Evolutionary conservation across 306 rosid species (phyloP).

Genomic region (Potentilla sterilis): DNA sequence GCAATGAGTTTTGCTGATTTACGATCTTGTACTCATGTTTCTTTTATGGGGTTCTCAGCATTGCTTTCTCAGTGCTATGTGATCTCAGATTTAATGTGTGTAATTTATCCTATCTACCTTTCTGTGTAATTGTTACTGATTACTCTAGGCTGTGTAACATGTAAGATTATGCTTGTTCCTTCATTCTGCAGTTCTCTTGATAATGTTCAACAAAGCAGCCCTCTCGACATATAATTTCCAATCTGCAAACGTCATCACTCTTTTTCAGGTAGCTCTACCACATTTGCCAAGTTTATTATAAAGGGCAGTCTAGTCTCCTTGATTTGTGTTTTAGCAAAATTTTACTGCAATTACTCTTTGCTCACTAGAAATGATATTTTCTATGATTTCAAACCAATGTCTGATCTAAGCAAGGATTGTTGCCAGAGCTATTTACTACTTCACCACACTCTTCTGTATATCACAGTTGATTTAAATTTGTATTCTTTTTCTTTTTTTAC

Average conservation of each 20-base stretch:
- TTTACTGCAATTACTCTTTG: not conserved
- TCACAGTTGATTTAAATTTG: not conserved
- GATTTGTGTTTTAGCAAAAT: not conserved
- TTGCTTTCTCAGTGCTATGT: conserved; percentile 1
- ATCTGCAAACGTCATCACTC: conserved; percentile 52
- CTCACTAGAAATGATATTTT: too few relatives aligned
- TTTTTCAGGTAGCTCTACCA: conserved; percentile 64
- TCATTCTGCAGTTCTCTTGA: conserved; percentile 54
- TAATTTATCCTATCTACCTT: not conserved
- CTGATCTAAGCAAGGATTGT: not conserved
- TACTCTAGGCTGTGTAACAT: conserved; percentile 7
- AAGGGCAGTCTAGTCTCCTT: not conserved
- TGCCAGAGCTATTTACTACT: not conserved
- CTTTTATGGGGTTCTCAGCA: not conserved
- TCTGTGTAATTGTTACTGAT: not conserved
- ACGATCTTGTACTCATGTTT: not conserved
- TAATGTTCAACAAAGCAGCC: conserved; percentile 77
- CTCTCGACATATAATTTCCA: conserved; percentile 67
- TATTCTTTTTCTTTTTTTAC: not conserved
- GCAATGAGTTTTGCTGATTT: not conserved
- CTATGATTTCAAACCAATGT: not conserved
- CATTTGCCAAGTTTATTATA: conserved; percentile 16
- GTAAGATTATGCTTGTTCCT: conserved; percentile 14
- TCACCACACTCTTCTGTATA: not conserved
- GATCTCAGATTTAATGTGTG: not conserved